Evolutionary conservation across 1,139 yeast species (phyloP).

Genomic region (Candida tetrigidarum): DNA sequence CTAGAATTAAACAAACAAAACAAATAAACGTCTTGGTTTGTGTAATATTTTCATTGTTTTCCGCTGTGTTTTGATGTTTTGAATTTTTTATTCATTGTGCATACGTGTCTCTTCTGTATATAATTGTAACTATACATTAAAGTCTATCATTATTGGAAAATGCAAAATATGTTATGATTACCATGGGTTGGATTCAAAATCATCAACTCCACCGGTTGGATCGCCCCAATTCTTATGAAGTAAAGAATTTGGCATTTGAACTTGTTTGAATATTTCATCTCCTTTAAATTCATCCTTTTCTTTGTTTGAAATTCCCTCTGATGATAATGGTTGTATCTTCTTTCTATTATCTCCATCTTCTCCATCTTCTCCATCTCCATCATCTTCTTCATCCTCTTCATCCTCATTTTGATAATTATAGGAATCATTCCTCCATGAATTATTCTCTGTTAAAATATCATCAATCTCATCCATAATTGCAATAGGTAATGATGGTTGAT

Average conservation of each 20-base stretch:
- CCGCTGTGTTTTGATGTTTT: no score
- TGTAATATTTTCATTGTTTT: no score
- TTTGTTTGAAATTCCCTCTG: neutral
- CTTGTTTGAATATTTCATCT: slow-evolving; percentile 53
- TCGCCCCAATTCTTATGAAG: slow-evolving; percentile 57
- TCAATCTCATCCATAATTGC: slow-evolving; percentile 65
- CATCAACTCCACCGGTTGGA: slow-evolving; percentile 39
- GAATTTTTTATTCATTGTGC: no score
- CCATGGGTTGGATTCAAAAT: slow-evolving; percentile 54
- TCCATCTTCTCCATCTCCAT: slow-evolving; percentile 18
- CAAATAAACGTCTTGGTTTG: no score
- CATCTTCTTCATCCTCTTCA: slow-evolving; percentile 19
- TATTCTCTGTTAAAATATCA: slow-evolving; percentile 48
- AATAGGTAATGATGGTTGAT: slow-evolving; percentile 67
- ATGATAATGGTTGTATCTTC: neutral
- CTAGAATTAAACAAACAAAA: no score
- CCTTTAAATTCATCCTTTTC: slow-evolving; percentile 32
- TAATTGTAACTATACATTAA: no score
- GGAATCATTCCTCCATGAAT: slow-evolving; percentile 36
- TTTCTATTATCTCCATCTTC: slow-evolving; percentile 14
- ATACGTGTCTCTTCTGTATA: no score
- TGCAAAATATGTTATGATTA: slow-evolving; percentile 15
- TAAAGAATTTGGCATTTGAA: slow-evolving; percentile 53
- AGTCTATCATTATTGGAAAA: no score
- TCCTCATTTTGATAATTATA: slow-evolving; percentile 37